Evolutionary conservation across 1,284 basidiomycete species (phyloP), one percentile per base, ranked within the genome.

Genomic region (Filobasidium uniguttulatum): DNA sequence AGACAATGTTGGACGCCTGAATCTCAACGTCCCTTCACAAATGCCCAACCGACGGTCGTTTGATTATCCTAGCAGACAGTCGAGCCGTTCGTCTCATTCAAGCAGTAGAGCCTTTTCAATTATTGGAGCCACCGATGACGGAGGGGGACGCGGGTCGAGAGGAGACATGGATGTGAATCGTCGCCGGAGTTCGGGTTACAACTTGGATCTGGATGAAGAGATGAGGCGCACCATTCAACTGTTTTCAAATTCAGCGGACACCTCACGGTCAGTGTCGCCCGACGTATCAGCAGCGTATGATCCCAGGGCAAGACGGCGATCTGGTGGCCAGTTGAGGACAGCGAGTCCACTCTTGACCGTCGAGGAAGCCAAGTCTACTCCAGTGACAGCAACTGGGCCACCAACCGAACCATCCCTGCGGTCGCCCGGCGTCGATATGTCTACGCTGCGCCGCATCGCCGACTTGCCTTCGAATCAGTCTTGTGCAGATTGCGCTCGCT

Each of bases 401-500:
- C n/a, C n/a, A n/a, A n/a, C n/a, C n/a, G n/a, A n/a, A n/a, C n/a
- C n/a, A 14, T 38, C 36, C 36, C n/a, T n/a, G n/a, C n/a, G n/a
- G n/a, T n/a, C n/a, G n/a, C n/a, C n/a, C n/a, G n/a, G n/a, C 10
- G 44, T 55, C 14, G 64, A 67, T 46, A 64, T 65, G 58, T 52
- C 50, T 33, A 60, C 65, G 52, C 55, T 73, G 26, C 60, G 61
- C 29, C 49, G 53, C 25, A 60, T 73, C 8, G 65, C 66, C 19
- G 62, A 62, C 26, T 29, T 57, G 41, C 60, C 64, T 0, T 62
- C 61, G 40, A 75, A 75, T 51, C 51, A 54, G 15, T 55, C 38
- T 7, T 75, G 73, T 49, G 72, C 72, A 6, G 73, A 75, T 58
- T 75, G 73, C 55, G 62, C 63, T 9, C 49, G 48, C 15, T 46